Evolutionary conservation across 2,329 filamentous ascomycete species (phyloP), one percentile per base, ranked within the genome.

Genomic region (Aspergillus sp.): DNA sequence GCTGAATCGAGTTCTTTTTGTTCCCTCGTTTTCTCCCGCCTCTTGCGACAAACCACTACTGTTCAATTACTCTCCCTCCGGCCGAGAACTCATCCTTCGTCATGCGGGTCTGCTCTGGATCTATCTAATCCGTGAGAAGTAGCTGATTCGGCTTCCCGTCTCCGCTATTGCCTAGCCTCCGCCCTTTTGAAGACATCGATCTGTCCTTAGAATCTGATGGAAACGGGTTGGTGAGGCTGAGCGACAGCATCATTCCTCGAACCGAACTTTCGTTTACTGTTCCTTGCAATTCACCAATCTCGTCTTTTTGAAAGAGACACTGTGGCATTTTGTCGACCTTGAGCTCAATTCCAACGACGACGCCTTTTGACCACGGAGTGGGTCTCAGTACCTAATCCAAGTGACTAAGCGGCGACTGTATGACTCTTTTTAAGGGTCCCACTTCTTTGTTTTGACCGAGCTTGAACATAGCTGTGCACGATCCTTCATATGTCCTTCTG

Each of bases 201-300:
- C 35, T 46, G 45, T 40, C 43, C 56, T 59, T 68, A 57, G 67
- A 70, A 70, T 61, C 65, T 45, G 43, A 67, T 70, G 61, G 67
- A 70, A 70, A 44, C 56, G 2, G 40, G 16, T 17, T 42, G 40
- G 19, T 17, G n/a, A 17, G 40, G 19, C 40, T 17, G 26, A 30
- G 26, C 26, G 2, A 8, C 16, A 42, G 40, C 40, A 42, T 22
- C 56, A 52, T 53, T 50, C 38, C 43, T 46, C 10, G 40, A 47
- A 47, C 47, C 52, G 49, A 47, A 53, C 35, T 36, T 55, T 62
- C n/a, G 55, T 60, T 63, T 53, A 30, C 26, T 11, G 10, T 22
- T 14, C 17, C 24, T 32, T 17, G 22, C 19, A 19, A 9, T 33
- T 8, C 17, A 14, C 14, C 26, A 8, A 19, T 32, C 26, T 43